Evolutionary conservation across 2,329 filamentous ascomycete genomes (phyloP), one percentile per base, ranked within the genome.

Genomic region (Pyrenochaeta sp.): DNA sequence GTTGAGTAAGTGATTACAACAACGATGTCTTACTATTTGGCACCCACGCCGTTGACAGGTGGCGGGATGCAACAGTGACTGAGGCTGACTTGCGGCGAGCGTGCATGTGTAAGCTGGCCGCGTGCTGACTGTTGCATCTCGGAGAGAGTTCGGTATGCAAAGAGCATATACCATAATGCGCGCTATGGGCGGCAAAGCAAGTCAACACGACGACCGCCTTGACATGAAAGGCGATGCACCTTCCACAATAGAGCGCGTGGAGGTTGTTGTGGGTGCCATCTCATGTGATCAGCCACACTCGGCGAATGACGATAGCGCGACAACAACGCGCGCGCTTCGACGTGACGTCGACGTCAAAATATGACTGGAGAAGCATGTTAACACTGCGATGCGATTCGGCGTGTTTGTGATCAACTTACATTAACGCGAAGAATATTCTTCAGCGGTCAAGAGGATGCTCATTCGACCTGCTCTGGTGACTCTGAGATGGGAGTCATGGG

Each of bases 401-500:
- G 37, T 40, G 32, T 12, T 37, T 43, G 15, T 34, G 46, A 36
- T 45, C n/a, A 39, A 57, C 62, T 58, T 56, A 56, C 48, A 54
- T 53, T 40, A 49, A 52, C 34, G 46, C 24, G 27, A 50, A 42
- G 40, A 43, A 25, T 50, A 36, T 52, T 30, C 45, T 34, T 43
- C 34, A n/a, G 37, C 45, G 34, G 27, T 50, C 15, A 32, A 52
- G 36, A 32, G n/a, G 50, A 25, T n/a, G 56, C 50, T 78, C 71
- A 79, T 67, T 78, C 77, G 24, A 68, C 67, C 15, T 73, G 72
- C 62, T 78, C 76, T 22, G 75, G 74, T 7, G 74, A 76, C 70
- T 80, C 78, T 10, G 75, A 68, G 56, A 80, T 79, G 54, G 77
- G 77, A 53, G 73, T 75, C 77, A 80, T 79, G 12, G 78, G 77